phyloP scores from a whole-genome alignment of 2,329 filamentous ascomycete genomes.

The Penicillium glabrum region DNA sequence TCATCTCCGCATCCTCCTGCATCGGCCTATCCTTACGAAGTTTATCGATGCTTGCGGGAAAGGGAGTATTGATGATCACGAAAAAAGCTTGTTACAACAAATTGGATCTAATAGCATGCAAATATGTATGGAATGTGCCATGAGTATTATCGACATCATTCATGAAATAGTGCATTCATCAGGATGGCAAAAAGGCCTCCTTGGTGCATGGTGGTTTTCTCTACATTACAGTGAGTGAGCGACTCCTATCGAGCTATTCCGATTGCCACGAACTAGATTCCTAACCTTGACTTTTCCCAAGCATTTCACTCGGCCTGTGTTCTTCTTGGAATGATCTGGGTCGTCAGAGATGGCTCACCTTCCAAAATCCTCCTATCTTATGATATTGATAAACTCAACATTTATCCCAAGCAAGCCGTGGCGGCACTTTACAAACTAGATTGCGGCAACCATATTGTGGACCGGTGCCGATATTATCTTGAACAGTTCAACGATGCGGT shows the following conservation, averaged over 20 bases:
- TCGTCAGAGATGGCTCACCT: not conserved
- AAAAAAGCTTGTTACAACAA: not conserved
- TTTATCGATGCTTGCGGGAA: conserved; percentile 31
- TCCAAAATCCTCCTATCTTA: not conserved
- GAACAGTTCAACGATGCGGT: not conserved
- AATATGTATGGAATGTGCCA: not conserved
- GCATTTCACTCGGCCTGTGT: not conserved
- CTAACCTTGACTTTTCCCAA: not conserved
- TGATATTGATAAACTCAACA: not conserved
- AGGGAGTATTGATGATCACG: not conserved
- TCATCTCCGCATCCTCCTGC: conserved; percentile 44
- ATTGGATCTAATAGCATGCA: not conserved
- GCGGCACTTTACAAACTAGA: not conserved
- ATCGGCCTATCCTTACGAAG: conserved; percentile 42
- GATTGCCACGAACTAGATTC: not conserved
- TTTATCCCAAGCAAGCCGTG: not conserved
- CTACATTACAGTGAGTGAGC: conserved; percentile 33
- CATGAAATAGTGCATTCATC: conserved; percentile 14
- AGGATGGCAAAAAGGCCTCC: conserved; percentile 21
- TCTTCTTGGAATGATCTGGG: not conserved
- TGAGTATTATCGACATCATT: not conserved
- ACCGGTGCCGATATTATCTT: not conserved
- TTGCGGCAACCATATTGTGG: not conserved
- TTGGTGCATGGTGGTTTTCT: conserved; percentile 35
- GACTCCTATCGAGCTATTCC: not conserved